Evolutionary conservation across 192 early-diverging fungal species (phyloP).

Genomic region (Piromyces finnis): DNA sequence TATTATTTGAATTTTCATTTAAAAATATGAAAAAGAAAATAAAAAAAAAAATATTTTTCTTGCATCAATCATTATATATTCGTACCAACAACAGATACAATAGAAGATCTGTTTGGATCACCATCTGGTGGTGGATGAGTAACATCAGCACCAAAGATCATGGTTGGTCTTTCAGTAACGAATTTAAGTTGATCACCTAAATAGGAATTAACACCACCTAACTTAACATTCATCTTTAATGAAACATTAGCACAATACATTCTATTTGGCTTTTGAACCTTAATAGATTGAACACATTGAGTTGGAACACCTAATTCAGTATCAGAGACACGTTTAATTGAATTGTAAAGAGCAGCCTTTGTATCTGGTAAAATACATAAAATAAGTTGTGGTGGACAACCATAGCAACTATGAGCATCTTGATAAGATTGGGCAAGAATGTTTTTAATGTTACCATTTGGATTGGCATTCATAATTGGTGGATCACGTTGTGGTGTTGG

Average conservation of each 20-base stretch:
- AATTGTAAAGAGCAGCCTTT: conserved; percentile 13
- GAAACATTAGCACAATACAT: conserved; percentile 9
- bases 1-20: too few relatives aligned
- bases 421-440: background rate
- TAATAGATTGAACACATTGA: conserved; percentile 20
- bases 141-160: conserved; percentile 38
- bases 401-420: background rate
- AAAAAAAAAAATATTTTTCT: too few relatives aligned
- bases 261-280: background rate
- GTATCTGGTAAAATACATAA: background rate
- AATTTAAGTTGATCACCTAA: conserved; percentile 5
- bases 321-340: conserved; percentile 26
- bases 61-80: too few relatives aligned
- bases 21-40: too few relatives aligned
- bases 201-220: conserved; percentile 30
- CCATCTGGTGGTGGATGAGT: conserved; percentile 21
- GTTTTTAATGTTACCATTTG: background rate
- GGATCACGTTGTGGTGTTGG: background rate
- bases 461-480: background rate
- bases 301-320: conserved; percentile 23
- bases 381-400: background rate
- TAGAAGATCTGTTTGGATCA: conserved; percentile 28
- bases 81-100: conserved; percentile 59
- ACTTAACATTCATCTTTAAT: conserved; percentile 45
- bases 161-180: conserved; percentile 12